Percentiles rank a stretch among this genome's conserved stretches.
Evolutionary conservation across 176 grass and related monocot genomes (phyloP).

Genomic region (Typha latifolia): DNA sequence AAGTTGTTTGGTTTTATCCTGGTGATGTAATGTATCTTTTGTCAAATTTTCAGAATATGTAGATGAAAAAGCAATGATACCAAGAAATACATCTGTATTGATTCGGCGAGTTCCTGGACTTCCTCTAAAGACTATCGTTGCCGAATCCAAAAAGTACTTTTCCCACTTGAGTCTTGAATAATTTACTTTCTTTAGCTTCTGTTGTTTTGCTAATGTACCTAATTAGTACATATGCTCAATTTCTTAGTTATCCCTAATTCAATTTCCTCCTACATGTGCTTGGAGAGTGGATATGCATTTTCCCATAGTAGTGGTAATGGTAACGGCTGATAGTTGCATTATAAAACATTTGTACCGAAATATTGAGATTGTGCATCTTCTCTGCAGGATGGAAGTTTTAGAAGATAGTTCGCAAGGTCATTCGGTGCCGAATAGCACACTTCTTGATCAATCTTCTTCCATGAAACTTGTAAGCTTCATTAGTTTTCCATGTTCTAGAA

Average conservation of each 20-base stretch:
- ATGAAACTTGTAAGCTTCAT: conserved; percentile 31
- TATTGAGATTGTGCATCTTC: conserved; percentile 17
- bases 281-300: not conserved
- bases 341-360: not conserved
- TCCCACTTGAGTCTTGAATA: not conserved
- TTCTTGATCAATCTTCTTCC: conserved; percentile 25
- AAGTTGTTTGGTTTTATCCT: not conserved
- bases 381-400: conserved; percentile 34
- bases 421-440: conserved; percentile 16
- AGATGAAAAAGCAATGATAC: conserved; percentile 35
- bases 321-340: not conserved
- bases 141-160: not conserved
- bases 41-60: conserved; percentile 43
- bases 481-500: conserved; percentile 15
- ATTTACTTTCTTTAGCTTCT: not conserved
- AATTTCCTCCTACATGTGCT: too few relatives aligned
- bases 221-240: too few relatives aligned
- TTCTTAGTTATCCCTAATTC: too few relatives aligned
- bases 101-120: conserved; percentile 32
- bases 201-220: not conserved
- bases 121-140: conserved; percentile 14
- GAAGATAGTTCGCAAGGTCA: conserved; percentile 21
- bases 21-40: conserved; percentile 25
- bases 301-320: not conserved
- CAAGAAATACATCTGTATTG: conserved; percentile 36